phyloP scores from a whole-genome alignment of 1,139 yeast genomes.

The Geotrichum candidum region DNA sequence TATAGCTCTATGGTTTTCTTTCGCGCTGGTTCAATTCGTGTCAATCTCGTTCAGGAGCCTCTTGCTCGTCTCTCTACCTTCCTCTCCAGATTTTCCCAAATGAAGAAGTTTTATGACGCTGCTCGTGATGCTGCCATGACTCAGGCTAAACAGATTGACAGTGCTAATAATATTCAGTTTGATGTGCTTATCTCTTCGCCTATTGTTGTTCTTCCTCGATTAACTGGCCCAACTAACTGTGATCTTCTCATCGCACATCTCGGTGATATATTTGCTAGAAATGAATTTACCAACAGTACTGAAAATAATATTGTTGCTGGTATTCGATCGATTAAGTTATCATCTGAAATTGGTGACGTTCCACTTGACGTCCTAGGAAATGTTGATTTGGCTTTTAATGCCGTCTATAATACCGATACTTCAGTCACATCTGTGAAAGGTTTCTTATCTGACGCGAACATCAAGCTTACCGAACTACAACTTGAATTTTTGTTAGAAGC shows the following conservation, averaged over 20 bases:
- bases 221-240: slow-evolving; percentile 24
- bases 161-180: slow-evolving; percentile 58
- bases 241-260: slow-evolving; percentile 66
- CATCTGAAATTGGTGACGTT: slow-evolving; percentile 56
- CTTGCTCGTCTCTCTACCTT: slow-evolving; percentile 60
- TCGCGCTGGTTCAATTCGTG: slow-evolving; percentile 64
- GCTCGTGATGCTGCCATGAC: slow-evolving; percentile 82
- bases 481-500: slow-evolving; percentile 52
- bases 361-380: slow-evolving; percentile 59
- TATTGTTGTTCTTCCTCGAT: slow-evolving; percentile 66
- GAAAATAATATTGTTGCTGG: slow-evolving; percentile 61
- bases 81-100: slow-evolving; percentile 66
- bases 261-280: slow-evolving; percentile 75
- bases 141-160: slow-evolving; percentile 59
- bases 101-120: slow-evolving; percentile 80
- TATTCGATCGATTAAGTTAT: slow-evolving; percentile 59
- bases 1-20: slow-evolving; percentile 59
- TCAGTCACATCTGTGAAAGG: slow-evolving; percentile 58
- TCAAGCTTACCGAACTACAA: slow-evolving; percentile 74
- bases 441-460: slow-evolving; percentile 55
- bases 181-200: slow-evolving; percentile 79
- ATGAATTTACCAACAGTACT: slow-evolving; percentile 42
- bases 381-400: slow-evolving; percentile 58
- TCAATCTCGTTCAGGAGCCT: slow-evolving; percentile 78
- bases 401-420: slow-evolving; percentile 35